Base-by-base conservation (phyloP, 2,329 filamentous ascomycete species). In the Fusarium armeniacum region DNA sequence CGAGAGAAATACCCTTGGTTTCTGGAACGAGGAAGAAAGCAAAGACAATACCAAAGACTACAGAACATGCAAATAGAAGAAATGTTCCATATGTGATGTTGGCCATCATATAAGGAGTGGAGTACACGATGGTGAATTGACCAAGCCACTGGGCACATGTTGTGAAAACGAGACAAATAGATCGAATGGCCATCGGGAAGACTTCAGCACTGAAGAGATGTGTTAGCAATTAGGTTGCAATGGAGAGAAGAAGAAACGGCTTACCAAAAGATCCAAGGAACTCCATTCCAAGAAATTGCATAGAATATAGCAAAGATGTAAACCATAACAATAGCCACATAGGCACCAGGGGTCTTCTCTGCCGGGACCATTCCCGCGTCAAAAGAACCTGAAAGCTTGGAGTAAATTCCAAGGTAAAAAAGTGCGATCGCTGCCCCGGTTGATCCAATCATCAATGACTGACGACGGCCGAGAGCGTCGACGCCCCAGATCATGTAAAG, bases 401-500 rank as follows among this genome's bases (percentile, higher is more conserved):
- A 30, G 5, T 57, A 50, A 4, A 57, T 57, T 1, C 53, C 53
- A 1, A 57, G 26, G 22, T 57, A 50, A 8, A 57, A 40, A 0
- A 57, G 12, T 9, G 43, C 33, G 6, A 57, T 16, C 0, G 47
- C 47, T 5, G 55, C 55, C 3, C 55, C 55, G 7, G n/a, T 16
- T 6, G 38, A 58, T 4, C 47, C 49, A 12, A 58, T 53, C 46
- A 58, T 53, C 4, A 58, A 10, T 12, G 55, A 58, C 6, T 58
- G 46, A 38, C 55, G 30, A 36, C 47, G 55, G 16, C 47, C 53
- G 18, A 56, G 43, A n/a, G 53, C 44, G n/a, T 56, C 44, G 6
- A 56, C 44, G n/a, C 53, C 53, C 53, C 53, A 56, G 6, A 56
- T n/a, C 53, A 56, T 56, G 43, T 56, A 56, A 10, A 56, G 43